Evolutionary conservation across 805 yeast genomes (phyloP).

Genomic region (Saturnispora saitoi): DNA sequence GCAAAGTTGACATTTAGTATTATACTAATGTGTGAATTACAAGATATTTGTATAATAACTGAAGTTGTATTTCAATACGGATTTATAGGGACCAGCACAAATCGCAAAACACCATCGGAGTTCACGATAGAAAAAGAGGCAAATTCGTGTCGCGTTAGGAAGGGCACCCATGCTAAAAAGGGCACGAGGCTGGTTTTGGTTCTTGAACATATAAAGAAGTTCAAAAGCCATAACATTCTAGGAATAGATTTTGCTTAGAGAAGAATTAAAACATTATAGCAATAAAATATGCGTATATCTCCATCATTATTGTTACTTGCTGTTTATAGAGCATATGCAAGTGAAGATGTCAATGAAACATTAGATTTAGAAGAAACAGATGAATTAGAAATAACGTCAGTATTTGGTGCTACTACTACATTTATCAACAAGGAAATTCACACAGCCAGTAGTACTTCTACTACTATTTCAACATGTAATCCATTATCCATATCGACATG

Average conservation of each 20-base stretch:
- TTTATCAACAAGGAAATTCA: background rate
- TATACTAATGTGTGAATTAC: no score
- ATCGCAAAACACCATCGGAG: background rate
- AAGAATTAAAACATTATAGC: background rate
- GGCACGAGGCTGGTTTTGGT: conserved; percentile 1
- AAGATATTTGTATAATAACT: no score
- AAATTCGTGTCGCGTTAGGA: background rate
- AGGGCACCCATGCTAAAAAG: background rate
- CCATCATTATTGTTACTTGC: background rate
- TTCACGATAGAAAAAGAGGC: background rate
- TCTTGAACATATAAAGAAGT: background rate
- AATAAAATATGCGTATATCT: background rate
- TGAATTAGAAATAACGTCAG: background rate
- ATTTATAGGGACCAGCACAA: no score
- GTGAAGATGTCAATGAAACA: background rate
- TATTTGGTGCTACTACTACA: background rate
- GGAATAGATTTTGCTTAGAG: background rate
- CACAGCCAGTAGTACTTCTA: conserved; percentile 10
- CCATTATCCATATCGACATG: conserved; percentile 26
- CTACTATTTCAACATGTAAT: conserved; percentile 24
- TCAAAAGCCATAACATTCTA: background rate
- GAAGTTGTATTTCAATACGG: no score
- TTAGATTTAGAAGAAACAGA: background rate
- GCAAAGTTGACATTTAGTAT: no score
- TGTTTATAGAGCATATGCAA: background rate